Evolutionary conservation across 306 rosid species (phyloP).

Genomic region (Hippophae tibetana): DNA sequence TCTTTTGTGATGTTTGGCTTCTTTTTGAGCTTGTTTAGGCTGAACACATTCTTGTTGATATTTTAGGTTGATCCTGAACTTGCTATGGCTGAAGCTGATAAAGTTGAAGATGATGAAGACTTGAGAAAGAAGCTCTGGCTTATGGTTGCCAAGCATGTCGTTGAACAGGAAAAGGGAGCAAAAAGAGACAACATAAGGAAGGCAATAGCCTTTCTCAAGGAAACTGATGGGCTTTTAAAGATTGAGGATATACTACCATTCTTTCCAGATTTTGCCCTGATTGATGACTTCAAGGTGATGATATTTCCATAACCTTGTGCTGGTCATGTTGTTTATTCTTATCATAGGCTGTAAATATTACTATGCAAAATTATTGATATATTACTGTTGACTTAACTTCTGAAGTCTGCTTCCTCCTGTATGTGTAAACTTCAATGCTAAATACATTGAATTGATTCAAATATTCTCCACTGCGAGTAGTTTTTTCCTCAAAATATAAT

Average conservation of each 20-base stretch:
- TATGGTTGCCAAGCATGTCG: slow-evolving; percentile 94
- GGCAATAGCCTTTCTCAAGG: slow-evolving; percentile 97
- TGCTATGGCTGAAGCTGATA: slow-evolving; percentile 99
- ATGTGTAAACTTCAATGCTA: too few species aligned
- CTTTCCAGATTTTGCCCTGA: slow-evolving; percentile 93
- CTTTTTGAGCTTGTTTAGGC: neutral
- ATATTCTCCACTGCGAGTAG: too few species aligned
- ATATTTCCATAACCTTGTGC: slow-evolving; percentile 9
- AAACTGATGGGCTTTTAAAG: slow-evolving; percentile 93
- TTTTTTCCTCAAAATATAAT: too few species aligned
- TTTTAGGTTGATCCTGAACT: slow-evolving; percentile 88
- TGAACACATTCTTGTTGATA: slow-evolving; percentile 17
- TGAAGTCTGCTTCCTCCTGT: too few species aligned
- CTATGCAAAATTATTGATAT: neutral
- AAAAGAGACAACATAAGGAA: slow-evolving; percentile 95
- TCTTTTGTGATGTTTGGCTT: too few species aligned
- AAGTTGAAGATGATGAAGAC: slow-evolving; percentile 96
- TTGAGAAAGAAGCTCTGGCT: slow-evolving; percentile 98
- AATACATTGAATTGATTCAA: too few species aligned
- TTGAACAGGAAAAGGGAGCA: slow-evolving; percentile 90
- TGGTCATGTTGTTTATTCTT: slow-evolving; percentile 1
- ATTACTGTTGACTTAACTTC: too few species aligned
- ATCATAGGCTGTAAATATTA: neutral
- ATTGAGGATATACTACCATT: slow-evolving; percentile 93
- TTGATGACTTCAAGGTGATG: slow-evolving; percentile 90